Evolutionary conservation across 345 rosid species (phyloP), one percentile per base, ranked within the genome.

Genomic region (Brassica napus): DNA sequence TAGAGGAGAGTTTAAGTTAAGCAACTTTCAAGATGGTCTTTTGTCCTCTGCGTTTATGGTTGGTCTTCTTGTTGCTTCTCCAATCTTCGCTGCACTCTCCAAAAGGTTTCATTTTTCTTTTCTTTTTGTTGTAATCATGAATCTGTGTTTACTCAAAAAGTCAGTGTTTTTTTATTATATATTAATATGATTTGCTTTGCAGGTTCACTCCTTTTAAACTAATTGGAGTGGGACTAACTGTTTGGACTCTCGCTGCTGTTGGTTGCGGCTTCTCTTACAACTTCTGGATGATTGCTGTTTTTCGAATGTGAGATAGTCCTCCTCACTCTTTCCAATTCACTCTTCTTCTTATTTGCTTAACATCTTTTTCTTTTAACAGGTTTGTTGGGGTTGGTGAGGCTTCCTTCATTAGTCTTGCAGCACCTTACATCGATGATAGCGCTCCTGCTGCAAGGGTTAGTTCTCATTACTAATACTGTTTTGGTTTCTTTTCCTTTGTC

Each of bases 301-400:
- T 87, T 57, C 89, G 99, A 82, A 91, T 93, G 99, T 93, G 82
- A 86, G 15, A 4, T 7, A 1, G 37, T 9, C 6, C 31, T n/a
- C 42, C 24, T 23, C 11, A 6, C 72, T 16, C 52, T 1, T 69
- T 71, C 9, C 28, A 15, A 0, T 73, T 64, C 31, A 23, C n/a
- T 62, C 39, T 54, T 10, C 9, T 62, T 5, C 65, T 37, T 31
- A 12, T 58, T 8, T 11, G 5, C 11, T 5, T 31, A 63, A n/a
- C 42, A 76, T 62, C 2, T 68, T 39, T 39, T 63, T 65, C 28
- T 8, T 26, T 57, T 35, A 80, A 47, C 83, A 93, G 99, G 99
- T 55, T 91, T 68, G 98, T 95, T 74, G 99, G 99, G 74, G 94
- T 95, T 86, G 99, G 99, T 63, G 98, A 95, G 74, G 99, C 99